Evolutionary conservation across 2,329 filamentous ascomycete species (phyloP).

Genomic region (Fusarium armeniacum): DNA sequence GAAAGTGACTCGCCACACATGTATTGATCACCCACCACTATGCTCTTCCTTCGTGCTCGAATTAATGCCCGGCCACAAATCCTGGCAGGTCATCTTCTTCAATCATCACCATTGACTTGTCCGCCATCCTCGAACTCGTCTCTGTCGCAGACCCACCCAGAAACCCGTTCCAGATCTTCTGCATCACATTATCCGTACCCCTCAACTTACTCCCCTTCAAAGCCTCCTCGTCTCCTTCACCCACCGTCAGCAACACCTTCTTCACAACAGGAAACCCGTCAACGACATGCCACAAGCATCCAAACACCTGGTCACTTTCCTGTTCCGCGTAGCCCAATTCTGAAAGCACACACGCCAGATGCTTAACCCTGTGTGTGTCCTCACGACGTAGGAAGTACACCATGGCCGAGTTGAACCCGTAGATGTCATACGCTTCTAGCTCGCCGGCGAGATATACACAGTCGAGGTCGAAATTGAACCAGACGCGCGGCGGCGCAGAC

Average conservation of each 20-base stretch:
- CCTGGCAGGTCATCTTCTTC: conserved; percentile 58
- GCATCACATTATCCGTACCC: conserved; percentile 57
- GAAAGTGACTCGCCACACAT: no score
- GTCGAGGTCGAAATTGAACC: conserved; percentile 64
- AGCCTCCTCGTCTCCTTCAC: conserved; percentile 55
- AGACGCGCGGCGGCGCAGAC: conserved; percentile 57
- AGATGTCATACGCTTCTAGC: conserved; percentile 62
- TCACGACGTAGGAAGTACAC: conserved; percentile 62
- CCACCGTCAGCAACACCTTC: conserved; percentile 59
- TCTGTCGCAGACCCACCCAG: conserved; percentile 57
- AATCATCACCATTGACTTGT: conserved; percentile 61
- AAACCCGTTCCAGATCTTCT: conserved; percentile 65
- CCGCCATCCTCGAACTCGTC: conserved; percentile 57
- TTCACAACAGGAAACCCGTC: conserved; percentile 59
- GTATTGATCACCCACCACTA: neutral
- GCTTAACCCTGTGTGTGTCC: conserved; percentile 60
- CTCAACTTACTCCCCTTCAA: conserved; percentile 51
- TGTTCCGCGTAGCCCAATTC: conserved; percentile 61
- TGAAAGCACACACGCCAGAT: conserved; percentile 60
- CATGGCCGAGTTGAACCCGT: conserved; percentile 64
- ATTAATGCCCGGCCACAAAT: conserved; percentile 48
- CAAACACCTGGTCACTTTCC: conserved; percentile 62
- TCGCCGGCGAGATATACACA: conserved; percentile 63
- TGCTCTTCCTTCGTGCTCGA: neutral
- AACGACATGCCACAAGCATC: conserved; percentile 63